Percentiles rank a stretch among this genome's conserved stretches.
Conservation (phyloP, 2,329 filamentous ascomycete species). For the Neopestalotiopsis sp. region DNA sequence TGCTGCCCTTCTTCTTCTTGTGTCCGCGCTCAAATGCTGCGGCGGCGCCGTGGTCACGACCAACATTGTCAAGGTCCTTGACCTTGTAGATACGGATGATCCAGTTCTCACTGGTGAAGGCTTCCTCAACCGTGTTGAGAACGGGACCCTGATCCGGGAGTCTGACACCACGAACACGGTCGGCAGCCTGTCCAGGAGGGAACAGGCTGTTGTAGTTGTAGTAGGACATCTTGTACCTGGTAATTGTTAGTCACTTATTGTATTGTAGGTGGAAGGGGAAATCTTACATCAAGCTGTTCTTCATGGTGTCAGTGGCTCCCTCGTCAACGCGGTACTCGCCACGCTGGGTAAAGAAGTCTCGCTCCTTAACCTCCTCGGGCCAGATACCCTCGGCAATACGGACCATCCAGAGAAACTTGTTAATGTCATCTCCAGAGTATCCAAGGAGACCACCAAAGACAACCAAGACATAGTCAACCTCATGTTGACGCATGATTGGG, state of each 20-base stretch:
- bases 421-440: constrained; percentile 98
- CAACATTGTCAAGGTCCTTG: constrained; percentile 97
- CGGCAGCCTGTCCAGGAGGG: constrained; percentile 86
- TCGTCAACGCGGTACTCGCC: constrained; percentile 96
- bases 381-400: constrained; percentile 98
- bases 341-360: constrained; percentile 90
- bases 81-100: constrained; percentile 99
- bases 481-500: constrained; percentile 96
- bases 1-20: constrained; percentile 81
- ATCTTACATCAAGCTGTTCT: constrained; percentile 96
- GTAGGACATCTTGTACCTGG: constrained; percentile 99
- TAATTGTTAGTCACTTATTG: constrained; percentile 31
- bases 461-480: constrained; percentile 97
- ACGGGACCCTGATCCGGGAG: constrained; percentile 86
- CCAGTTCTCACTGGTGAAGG: constrained; percentile 99
- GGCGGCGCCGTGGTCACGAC: constrained; percentile 78
- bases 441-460: constrained; percentile 96
- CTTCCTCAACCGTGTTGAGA: constrained; percentile 90
- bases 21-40: constrained; percentile 77
- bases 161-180: constrained; percentile 83
- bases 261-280: neutral
- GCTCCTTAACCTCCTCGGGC: constrained; percentile 98
- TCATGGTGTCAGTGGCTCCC: constrained; percentile 95
- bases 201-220: constrained; percentile 96
- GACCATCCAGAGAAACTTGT: constrained; percentile 99